Conservation (phyloP, 768 basidiomycete species). For the Zangia roseola region DNA sequence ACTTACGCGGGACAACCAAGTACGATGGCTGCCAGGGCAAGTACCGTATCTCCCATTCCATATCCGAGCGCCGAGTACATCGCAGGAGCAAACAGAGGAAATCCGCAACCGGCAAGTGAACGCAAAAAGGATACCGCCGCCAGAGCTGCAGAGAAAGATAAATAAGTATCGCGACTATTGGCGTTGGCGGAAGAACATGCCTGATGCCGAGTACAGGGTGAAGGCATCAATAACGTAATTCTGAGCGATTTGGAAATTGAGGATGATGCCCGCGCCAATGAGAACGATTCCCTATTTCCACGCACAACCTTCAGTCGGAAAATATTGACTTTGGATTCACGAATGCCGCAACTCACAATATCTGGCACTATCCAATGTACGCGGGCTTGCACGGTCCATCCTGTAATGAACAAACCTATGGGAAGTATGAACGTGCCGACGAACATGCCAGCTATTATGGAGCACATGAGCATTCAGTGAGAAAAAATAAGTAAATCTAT, state of each 20-base stretch:
- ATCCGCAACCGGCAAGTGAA: constrained; percentile 67
- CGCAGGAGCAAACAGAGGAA: constrained; percentile 73
- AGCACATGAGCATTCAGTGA: constrained; percentile 11
- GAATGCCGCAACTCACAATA: constrained; percentile 47
- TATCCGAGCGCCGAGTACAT: constrained; percentile 68
- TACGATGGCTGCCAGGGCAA: constrained; percentile 55
- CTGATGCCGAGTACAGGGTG: constrained; percentile 65
- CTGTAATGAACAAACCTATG: constrained; percentile 62
- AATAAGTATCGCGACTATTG: not conserved
- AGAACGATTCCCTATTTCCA: constrained; percentile 50
- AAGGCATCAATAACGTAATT: constrained; percentile 70
- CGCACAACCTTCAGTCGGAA: not conserved
- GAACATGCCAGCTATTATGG: constrained; percentile 51
- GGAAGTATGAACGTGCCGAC: constrained; percentile 61
- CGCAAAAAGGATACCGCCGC: constrained; percentile 65
- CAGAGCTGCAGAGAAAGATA: constrained; percentile 43
- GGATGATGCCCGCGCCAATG: constrained; percentile 56
- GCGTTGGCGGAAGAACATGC: constrained; percentile 30
- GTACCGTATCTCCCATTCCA: constrained; percentile 65
- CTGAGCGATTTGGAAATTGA: constrained; percentile 61
- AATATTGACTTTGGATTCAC: too few species aligned
- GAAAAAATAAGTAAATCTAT: too few species aligned
- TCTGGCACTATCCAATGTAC: constrained; percentile 73
- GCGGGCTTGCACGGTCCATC: constrained; percentile 61
- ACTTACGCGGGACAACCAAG: constrained; percentile 56